Percentiles rank a stretch among this genome's conserved stretches.
These are phyloP conservation scores for Linnemannia elongata DNA, from an alignment of 192 early-diverging fungal genomes.

Conservation along the genomic window DNA sequence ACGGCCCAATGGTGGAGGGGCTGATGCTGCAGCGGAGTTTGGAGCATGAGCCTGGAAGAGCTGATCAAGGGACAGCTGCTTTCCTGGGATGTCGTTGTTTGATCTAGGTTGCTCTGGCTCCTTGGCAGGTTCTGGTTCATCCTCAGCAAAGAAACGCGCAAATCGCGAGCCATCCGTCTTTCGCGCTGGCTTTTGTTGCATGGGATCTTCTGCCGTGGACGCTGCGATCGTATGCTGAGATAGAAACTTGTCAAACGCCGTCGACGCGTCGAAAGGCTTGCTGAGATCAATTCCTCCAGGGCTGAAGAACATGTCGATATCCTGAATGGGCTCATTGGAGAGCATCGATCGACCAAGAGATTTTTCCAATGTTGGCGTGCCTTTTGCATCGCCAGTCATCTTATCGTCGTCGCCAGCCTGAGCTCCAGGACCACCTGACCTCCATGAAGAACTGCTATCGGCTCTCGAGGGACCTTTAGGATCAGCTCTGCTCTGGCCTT, in stretches of 20 bases:
- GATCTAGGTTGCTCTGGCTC: slow-evolving; percentile 13
- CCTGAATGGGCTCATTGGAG: slow-evolving; percentile 45
- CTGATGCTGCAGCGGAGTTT: slow-evolving; percentile 11
- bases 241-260: slow-evolving; percentile 63
- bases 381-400: slow-evolving; percentile 13
- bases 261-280: slow-evolving; percentile 46
- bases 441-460: slow-evolving; percentile 62
- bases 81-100: slow-evolving; percentile 39
- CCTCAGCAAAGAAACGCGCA: slow-evolving; percentile 69
- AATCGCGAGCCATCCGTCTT: slow-evolving; percentile 69
- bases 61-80: slow-evolving; percentile 61
- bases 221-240: slow-evolving; percentile 58
- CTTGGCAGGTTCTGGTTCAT: slow-evolving; percentile 52
- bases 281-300: slow-evolving; percentile 57
- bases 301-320: slow-evolving; percentile 62
- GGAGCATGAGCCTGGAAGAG: slow-evolving; percentile 65
- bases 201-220: slow-evolving; percentile 15
- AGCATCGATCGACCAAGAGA: slow-evolving; percentile 30
- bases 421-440: slow-evolving; percentile 24
- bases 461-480: slow-evolving; percentile 55
- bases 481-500: slow-evolving; percentile 46
- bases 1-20: slow-evolving; percentile 35
- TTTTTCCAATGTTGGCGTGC: slow-evolving; percentile 12
- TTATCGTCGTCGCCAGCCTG: slow-evolving; percentile 17
- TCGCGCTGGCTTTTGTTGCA: slow-evolving; percentile 14